Evolutionary conservation across 495 filamentous ascomycete genomes (phyloP).

Genomic region (Jackrogersella multiformis): DNA sequence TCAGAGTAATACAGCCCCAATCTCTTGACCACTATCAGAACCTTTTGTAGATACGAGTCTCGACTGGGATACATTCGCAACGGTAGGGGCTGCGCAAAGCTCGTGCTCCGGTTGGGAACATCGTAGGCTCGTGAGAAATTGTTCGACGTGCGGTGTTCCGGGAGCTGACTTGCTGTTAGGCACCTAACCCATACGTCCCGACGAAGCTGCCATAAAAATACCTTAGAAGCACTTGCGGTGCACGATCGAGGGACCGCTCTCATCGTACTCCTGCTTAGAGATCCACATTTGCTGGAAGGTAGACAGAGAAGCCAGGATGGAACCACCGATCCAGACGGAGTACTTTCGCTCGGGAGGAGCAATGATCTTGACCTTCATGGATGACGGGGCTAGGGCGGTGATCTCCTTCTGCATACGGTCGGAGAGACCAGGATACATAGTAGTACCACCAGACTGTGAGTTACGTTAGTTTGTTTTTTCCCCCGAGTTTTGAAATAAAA

Average conservation of each 20-base stretch:
- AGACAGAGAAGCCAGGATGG: constrained; percentile 97
- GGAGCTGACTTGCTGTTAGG: constrained; percentile 13
- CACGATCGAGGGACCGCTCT: constrained; percentile 98
- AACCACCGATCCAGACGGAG: constrained; percentile 99
- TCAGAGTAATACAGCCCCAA: constrained; percentile 55
- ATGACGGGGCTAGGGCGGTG: constrained; percentile 97
- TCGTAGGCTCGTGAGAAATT: constrained; percentile 47
- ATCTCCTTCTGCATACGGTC: constrained; percentile 99
- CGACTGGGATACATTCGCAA: constrained; percentile 56
- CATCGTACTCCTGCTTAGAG: constrained; percentile 99
- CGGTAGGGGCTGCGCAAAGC: constrained; percentile 50
- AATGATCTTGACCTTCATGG: constrained; percentile 99
- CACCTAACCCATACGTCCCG: neutral
- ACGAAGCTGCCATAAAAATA: constrained; percentile 42
- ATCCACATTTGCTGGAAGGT: constrained; percentile 99
- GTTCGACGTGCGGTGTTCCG: constrained; percentile 25
- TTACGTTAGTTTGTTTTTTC: constrained; percentile 34
- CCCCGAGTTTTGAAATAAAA: neutral
- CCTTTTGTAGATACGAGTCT: constrained; percentile 62
- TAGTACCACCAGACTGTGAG: constrained; percentile 93
- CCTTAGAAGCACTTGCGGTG: constrained; percentile 99
- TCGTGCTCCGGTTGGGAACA: constrained; percentile 47
- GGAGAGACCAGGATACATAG: constrained; percentile 99
- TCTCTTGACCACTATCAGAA: constrained; percentile 57
- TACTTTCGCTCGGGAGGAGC: constrained; percentile 98